Base-by-base conservation (phyloP, 768 basidiomycete genomes). In the Suillus bovinus region DNA sequence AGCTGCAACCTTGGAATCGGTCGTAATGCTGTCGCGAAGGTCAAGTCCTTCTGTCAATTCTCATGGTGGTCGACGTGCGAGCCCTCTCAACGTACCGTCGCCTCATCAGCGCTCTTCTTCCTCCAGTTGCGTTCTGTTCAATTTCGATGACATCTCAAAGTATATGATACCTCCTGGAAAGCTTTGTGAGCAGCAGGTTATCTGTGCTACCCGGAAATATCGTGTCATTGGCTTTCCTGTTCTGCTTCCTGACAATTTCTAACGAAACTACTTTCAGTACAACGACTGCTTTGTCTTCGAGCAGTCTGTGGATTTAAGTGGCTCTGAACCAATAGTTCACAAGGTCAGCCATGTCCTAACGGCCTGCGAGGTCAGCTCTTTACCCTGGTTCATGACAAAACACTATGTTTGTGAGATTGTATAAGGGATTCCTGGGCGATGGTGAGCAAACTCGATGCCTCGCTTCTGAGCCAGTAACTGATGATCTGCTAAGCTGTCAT, bases 231-330 rank as follows among this genome's bases (percentile, higher is more conserved):
- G 96, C 1, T 94, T 96, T 70, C 97, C 97, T 3, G 88, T 93
- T 50, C 84, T 90, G 64, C 79, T 95, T 58, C 80, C 82, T 57
- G 91, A 86, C 54, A 84, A 81, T 66, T 97, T 98, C 71, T 80
- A 86, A 60, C 83, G 96, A 29, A 91, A 95, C 70, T 93, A 90
- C 73, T 96, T 97, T 74, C 83, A 90, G 65, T 98, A 92, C 77
- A 99, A 99, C 72, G 77, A 98, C 31, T 98, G 96, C 75, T 97
- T 98, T 74, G 96, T 98, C 4, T 99, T 99, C 74, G 91, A 94
- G 53, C 86, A 92, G 50, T 84, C 84, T 29, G 94, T 94, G 13
- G 95, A 97, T 73, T 79, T 98, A 59, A 94, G 93, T 70, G 96
- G 94, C 67, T 99, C 96, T 77, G 96, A 99, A 66, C 93, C 95